Evolutionary conservation across 192 early-diverging fungal species (phyloP), one percentile per base, ranked within the genome.

Genomic region (Rhizoclosmatium globosum): DNA sequence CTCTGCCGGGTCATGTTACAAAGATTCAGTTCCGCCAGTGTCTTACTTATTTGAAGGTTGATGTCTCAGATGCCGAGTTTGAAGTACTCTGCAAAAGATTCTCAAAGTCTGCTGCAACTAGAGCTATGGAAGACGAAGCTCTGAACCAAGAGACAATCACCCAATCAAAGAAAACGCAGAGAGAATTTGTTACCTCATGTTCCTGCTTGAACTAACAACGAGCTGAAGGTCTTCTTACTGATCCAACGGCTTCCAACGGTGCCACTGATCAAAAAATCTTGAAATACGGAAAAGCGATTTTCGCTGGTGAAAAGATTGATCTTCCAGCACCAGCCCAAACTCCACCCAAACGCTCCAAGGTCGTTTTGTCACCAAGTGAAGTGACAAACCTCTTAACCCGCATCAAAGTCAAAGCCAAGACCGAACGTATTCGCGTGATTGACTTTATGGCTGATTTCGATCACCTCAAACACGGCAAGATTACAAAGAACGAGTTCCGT

Each of bases 391-490:
- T 87, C 59, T 71, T 86, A 64, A 86, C 80, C 68, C 70, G 72
- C n/a, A 87, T 89, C 68, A 87, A 86, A 71, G 82, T 81, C 43
- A 89, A 86, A 82, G 82, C 84, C 47, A 89, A 88, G 60, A 86
- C 89, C 3, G 84, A 90, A 53, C 62, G 89, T 4, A 83, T 90
- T 45, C 79, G 89, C n/a, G 86, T 90, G 15, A 80, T 80, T 76
- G 89, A 90, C 60, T 87, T 84, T 61, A 81, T 90, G 86, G 50
- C 66, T 2, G 89, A 90, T 75, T 89, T 89, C 83, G 89, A 90
- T 65, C 84, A 86, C 43, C 79, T 89, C 38, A 73, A 79, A 45
- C 85, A 89, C 62, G 85, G 86, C 39, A 76, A 81, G 47, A 87
- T 90, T 60, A 89, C 85, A 2, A 66, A 66, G 46, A 81, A 82